A percentile compares a stretch with the other conserved stretches of the same genome.
Evolutionary conservation across 2,329 filamentous ascomycete species (phyloP).

Genomic region (Aureobasidium leucospermi): DNA sequence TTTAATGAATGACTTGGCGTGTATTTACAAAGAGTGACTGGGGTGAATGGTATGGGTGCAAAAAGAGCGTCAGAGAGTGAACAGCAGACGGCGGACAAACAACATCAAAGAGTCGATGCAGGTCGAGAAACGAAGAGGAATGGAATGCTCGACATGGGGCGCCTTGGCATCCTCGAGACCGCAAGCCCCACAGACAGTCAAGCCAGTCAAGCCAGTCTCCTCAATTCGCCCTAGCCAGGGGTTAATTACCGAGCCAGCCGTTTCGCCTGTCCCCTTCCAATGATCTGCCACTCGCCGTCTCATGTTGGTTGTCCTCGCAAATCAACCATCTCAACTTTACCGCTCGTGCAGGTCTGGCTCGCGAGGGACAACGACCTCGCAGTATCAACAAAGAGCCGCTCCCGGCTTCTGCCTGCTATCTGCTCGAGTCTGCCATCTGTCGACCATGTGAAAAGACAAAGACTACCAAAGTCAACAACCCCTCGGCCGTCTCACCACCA

Average conservation of each 20-base stretch:
- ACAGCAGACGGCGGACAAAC: not conserved
- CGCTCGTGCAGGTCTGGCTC: not conserved
- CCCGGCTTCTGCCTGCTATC: not conserved
- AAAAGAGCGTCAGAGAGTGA: conserved; percentile 8
- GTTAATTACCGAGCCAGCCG: not conserved
- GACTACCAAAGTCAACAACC: not conserved
- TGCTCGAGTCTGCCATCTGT: not conserved
- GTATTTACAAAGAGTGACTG: conserved; percentile 23
- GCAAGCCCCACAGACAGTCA: not conserved
- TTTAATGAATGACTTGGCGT: not conserved
- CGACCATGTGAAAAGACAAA: not conserved
- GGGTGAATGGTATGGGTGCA: conserved; percentile 13
- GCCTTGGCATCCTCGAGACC: not conserved
- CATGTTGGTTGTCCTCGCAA: not conserved
- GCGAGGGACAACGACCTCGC: not conserved
- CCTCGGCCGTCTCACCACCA: not conserved
- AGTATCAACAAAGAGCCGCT: not conserved
- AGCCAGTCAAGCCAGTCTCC: not conserved
- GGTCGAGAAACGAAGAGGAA: not conserved
- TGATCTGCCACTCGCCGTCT: not conserved
- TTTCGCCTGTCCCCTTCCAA: not conserved
- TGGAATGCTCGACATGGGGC: not conserved
- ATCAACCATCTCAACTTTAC: not conserved
- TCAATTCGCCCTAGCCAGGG: conserved; percentile 5
- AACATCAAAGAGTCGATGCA: not conserved